Conservation (phyloP, 805 yeast genomes). For the Pichia eremophila region DNA sequence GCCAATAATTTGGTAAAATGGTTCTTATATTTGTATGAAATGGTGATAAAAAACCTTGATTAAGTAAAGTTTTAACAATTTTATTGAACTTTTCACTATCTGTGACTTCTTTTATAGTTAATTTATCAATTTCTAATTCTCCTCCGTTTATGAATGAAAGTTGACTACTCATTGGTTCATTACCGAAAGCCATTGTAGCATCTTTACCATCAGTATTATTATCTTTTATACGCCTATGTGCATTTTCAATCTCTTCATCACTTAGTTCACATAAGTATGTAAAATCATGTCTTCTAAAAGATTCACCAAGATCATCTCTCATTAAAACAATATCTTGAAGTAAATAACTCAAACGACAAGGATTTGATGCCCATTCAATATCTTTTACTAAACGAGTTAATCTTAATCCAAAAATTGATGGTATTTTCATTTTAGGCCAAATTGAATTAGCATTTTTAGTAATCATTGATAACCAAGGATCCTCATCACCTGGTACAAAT, state of each 20-base stretch:
- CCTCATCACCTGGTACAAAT: slow-evolving; percentile 83
- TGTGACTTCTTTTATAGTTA: slow-evolving; percentile 27
- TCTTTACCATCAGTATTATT: slow-evolving; percentile 1
- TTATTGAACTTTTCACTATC: slow-evolving; percentile 54
- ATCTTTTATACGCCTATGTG: not conserved
- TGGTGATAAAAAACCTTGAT: slow-evolving; percentile 85
- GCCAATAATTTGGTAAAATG: slow-evolving; percentile 60
- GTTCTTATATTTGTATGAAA: slow-evolving; percentile 55
- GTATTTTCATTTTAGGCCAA: slow-evolving; percentile 72
- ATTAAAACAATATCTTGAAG: slow-evolving; percentile 74
- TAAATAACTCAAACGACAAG: slow-evolving; percentile 65
- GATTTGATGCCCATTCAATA: slow-evolving; percentile 60
- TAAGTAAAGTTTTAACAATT: slow-evolving; percentile 69
- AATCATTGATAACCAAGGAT: slow-evolving; percentile 80
- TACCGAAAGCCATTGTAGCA: no score
- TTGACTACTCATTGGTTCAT: not conserved
- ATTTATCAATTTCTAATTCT: slow-evolving; percentile 21
- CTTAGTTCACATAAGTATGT: slow-evolving; percentile 32
- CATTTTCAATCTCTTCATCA: slow-evolving; percentile 11
- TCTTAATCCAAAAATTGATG: slow-evolving; percentile 61
- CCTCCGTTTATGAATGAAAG: slow-evolving; percentile 11
- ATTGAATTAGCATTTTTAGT: slow-evolving; percentile 49
- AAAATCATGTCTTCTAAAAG: slow-evolving; percentile 64
- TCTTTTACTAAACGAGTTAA: slow-evolving; percentile 49
- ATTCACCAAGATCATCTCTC: slow-evolving; percentile 63